Percentiles rank a stretch among this genome's conserved stretches.
phyloP scores from a whole-genome alignment of 345 rosid genomes.

The Garcia nutans region DNA sequence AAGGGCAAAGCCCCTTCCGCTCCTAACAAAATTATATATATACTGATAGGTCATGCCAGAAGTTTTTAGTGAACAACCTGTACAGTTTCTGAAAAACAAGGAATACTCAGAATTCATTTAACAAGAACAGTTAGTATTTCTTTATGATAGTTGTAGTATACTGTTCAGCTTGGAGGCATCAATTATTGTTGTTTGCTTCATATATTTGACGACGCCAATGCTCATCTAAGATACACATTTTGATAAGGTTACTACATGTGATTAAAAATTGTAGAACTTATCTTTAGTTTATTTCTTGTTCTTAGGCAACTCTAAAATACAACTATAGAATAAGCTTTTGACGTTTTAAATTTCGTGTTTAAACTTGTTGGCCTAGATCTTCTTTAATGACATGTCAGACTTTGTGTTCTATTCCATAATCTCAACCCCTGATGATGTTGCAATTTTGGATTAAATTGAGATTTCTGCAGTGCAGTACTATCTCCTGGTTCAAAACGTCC shows the following conservation, averaged over 20 bases:
- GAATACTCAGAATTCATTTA: not conserved
- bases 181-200: not conserved
- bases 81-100: not conserved
- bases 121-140: not conserved
- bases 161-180: not conserved
- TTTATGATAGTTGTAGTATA: not conserved
- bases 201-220: not conserved
- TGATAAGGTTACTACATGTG: not conserved
- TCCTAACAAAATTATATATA: too few relatives aligned
- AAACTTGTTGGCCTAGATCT: not conserved
- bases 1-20: too few relatives aligned
- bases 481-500: constrained; percentile 86
- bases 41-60: too few relatives aligned
- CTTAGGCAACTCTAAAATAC: not conserved
- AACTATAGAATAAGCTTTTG: not conserved
- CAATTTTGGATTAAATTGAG: constrained; percentile 38
- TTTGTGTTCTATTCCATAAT: not conserved
- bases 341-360: not conserved
- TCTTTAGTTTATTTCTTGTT: not conserved
- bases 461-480: constrained; percentile 53
- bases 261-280: not conserved
- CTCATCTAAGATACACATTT: not conserved
- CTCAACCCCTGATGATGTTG: constrained; percentile 5
- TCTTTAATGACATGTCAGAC: not conserved
- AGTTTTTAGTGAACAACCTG: too few relatives aligned